Evolutionary conservation across 768 basidiomycete species (phyloP).

Genomic region (Lentinula lateritia): DNA sequence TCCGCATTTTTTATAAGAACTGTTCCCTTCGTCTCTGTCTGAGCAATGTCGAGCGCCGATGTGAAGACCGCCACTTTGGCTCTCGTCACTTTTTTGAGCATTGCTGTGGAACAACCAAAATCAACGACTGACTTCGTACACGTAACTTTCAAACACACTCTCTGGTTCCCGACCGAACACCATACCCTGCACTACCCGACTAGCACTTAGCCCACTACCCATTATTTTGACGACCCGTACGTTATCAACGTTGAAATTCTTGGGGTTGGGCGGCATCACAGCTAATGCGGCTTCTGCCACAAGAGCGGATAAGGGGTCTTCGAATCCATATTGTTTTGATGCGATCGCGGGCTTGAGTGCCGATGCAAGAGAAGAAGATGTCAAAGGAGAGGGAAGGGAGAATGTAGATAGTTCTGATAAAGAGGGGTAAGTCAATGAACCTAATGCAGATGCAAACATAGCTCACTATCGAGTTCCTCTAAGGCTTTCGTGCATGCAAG

Average conservation of each 20-base stretch:
- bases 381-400: conserved; percentile 67
- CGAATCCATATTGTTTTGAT: conserved; percentile 95
- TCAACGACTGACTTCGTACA: background rate
- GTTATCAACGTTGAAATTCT: conserved; percentile 97
- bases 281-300: conserved; percentile 91
- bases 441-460: background rate
- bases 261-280: conserved; percentile 84
- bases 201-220: conserved; percentile 82
- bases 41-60: conserved; percentile 84
- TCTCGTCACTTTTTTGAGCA: conserved; percentile 73
- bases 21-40: conserved; percentile 99
- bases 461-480: conserved; percentile 86
- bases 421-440: conserved; percentile 7
- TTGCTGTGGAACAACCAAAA: conserved; percentile 37
- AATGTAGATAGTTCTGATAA: conserved; percentile 61
- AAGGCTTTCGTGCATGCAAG: conserved; percentile 81
- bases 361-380: conserved; percentile 57
- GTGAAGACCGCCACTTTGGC: conserved; percentile 97
- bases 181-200: conserved; percentile 94
- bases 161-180: conserved; percentile 97
- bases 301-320: conserved; percentile 73
- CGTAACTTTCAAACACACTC: conserved; percentile 37
- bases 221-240: conserved; percentile 98
- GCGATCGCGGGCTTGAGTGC: conserved; percentile 92
- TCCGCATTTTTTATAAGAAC: conserved; percentile 93